Base-by-base conservation (phyloP, 352 stramenopile genomes). In the Pythium phragmitis region DNA sequence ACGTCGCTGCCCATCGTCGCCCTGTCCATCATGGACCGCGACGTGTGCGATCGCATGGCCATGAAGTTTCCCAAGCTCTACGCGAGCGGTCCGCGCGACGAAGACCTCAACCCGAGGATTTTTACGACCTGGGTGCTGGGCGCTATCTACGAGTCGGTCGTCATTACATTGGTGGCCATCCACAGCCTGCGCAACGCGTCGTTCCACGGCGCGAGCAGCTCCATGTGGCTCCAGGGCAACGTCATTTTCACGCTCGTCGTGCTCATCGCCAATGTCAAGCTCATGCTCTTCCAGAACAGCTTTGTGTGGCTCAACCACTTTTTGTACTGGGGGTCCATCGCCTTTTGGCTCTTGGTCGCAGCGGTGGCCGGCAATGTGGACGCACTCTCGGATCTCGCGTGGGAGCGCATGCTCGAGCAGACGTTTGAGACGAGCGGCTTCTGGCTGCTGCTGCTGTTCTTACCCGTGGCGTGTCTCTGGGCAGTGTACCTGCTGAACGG, bases 201-300 rank as follows among this genome's bases (percentile, higher is more conserved):
- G 5, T 68, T 72, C 30, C 33, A 57, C 47, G 85, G 72, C 7
- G 55, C 49, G 1, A 87, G 60, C 56, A 76, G 72, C 7, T 75
- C 74, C 5, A 91, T 95, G 80, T 95, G 86, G 86, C 63, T 93
- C 9, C 54, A 89, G 41, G 84, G 86, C 19, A 92, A 91, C 63
- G 74, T 92, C 30, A 83, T 91, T 43, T 91, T 95, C 57, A 92
- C 86, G 7, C 55, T 93, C 7, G 80, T 95, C 12, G 83, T 93
- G 21, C 65, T 90, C 4, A 70, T 87, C 43, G 84, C 86, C 17
- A 95, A 95, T 53, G 19, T 65, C 14, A 95, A 95, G 73, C 70
- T 95, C 56, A 77, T 89, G 63, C 75, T 93, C 50, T 88, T 82
- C 61, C 86, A 95, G 46, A 87, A 92, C 61, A 87, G 79, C 56